Base-by-base conservation (phyloP, 78 protist genomes). In the Pirum gemmata region DNA sequence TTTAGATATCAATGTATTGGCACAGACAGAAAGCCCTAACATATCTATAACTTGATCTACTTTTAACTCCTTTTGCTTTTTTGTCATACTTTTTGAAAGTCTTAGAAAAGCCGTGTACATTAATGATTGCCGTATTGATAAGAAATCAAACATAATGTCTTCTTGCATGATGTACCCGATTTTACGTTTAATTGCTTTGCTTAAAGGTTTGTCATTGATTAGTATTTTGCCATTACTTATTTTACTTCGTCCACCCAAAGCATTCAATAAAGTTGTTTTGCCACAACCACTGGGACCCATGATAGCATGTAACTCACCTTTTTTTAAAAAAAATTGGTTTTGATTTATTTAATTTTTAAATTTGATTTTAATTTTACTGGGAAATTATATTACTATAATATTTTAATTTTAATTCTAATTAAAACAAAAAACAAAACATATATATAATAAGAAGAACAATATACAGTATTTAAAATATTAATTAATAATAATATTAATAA, bases 101-200 rank as follows among this genome's bases (percentile, higher is more conserved):
- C 13, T 5, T 51, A 51, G 13, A 21, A 36, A 76, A 76, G 79
- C 38, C 5, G 61, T 18, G 38, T 76, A 36, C 37, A 36, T 18
- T 21, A 76, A 21, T 36, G 5, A 13, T 2, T 37, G 29, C 13
- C 79, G 61, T 76, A 76, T 13, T 13, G 2, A 18, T 76, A 36
- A 36, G 13, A 18, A 18, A 21, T 36, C 61, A 13, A 38, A 76
- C 38, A 36, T 37, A 2, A 37, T 13, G 38, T 37, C 38, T 18
- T 76, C 5, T 37, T 76, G 61, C 13, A 38, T 33, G 21, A 82
- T 73, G n/a, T 82, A 85, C 27, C 88, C 13, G 8, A 85, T 18
- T 77, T 79, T n/a, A 29, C 78, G 88, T 85, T 85, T 85, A 40
- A 41, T 26, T 36, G 83, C 36, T 77, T 85, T 85, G 37, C 78